Conservation (phyloP, 1,284 basidiomycete species). For the Cutaneotrichosporon sp. region DNA sequence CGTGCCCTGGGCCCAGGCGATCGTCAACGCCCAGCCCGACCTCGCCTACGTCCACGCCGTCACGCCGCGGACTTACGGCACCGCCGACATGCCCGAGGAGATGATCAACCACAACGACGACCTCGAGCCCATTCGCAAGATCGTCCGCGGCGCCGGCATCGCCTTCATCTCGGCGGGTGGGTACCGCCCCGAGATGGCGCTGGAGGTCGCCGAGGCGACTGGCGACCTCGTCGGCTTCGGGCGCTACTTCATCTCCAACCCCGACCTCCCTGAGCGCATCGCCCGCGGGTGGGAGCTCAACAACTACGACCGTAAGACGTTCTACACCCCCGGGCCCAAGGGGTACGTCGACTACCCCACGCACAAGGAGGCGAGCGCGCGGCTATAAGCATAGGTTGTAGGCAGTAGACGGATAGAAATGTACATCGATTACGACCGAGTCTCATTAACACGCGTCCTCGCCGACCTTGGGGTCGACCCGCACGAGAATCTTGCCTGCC, state of each 20-base stretch:
- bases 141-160: conserved; percentile 27
- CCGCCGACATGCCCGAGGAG: conserved; percentile 21
- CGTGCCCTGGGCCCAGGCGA: conserved; percentile 30
- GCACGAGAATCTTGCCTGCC: conserved; percentile 63
- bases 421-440: neutral
- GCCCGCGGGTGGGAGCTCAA: conserved; percentile 42
- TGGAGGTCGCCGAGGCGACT: conserved; percentile 41
- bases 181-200: conserved; percentile 42
- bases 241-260: conserved; percentile 58
- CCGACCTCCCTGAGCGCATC: conserved; percentile 60
- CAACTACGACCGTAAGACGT: conserved; percentile 45
- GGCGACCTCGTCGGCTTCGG: conserved; percentile 59
- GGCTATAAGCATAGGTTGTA: neutral
- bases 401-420: neutral
- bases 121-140: conserved; percentile 29
- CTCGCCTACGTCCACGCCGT: conserved; percentile 65
- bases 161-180: conserved; percentile 60
- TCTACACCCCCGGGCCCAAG: conserved; percentile 31
- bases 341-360: conserved; percentile 27
- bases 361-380: neutral
- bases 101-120: conserved; percentile 18
- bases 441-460: neutral
- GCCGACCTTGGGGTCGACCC: conserved; percentile 14
- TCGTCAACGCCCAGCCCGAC: conserved; percentile 56
- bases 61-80: conserved; percentile 51